Evolutionary conservation across 768 basidiomycete species (phyloP), one percentile per base, ranked within the genome.

Genomic region (Pisolithus sp.): DNA sequence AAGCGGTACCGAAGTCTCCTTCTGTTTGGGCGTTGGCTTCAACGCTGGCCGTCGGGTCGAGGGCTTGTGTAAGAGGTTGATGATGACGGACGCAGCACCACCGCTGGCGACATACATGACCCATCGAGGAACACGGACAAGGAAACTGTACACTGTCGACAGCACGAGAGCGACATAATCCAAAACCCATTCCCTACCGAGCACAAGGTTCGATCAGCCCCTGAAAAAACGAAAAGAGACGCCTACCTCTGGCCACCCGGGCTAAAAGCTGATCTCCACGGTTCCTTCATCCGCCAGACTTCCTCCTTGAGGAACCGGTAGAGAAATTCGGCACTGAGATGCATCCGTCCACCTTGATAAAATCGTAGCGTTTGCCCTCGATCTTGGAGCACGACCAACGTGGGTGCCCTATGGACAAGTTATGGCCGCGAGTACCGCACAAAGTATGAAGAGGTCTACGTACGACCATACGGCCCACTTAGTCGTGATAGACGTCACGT

Each of bases 401-500:
- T 78, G 0, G 93, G 93, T 3, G 87, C 89, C 59, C 92, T 93
- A 54, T 23, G 8, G 21, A 15, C 49, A 41, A 45, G 7, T 18
- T 5, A 15, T 34, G 55, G 12, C 5, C 52, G 20, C 15, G 46
- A 52, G 0, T 48, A 56, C 12, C 5, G 3, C 34, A 34, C 34
- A 4, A 38, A 37, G 4, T 17, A 47, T 4, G 12, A 5, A 15
- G 34, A 57, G 21, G 13, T 45, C 13, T 24, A 77, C 82, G 53
- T 64, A 93, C 93, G 80, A 78, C 89, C 90, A 93, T 45, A 94
- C 66, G 34, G 66, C 73, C 93, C 93, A 95, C 62, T 86, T 86
- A 2, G 90, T 91, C 51, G 91, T 93, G 51, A 93, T 67, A 49
- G 75, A 69, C 4, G 89, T 92, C 56, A 93, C 91, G 55, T 85